Base-by-base conservation (phyloP, 2,329 filamentous ascomycete genomes). In the Orbilia blumenaviensis region DNA sequence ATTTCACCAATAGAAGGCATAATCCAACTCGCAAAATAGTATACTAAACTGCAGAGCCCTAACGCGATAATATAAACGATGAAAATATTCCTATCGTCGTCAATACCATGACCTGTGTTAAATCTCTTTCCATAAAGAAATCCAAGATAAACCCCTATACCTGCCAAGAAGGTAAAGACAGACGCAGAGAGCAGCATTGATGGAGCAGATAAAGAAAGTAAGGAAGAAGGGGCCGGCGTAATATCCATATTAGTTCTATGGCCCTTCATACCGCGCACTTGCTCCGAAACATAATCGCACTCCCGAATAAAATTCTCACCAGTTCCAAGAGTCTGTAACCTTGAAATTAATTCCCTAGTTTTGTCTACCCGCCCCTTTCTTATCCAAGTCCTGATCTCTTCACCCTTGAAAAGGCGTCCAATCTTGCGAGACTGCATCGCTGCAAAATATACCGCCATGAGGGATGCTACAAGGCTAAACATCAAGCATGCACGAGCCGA, bases 381-480 rank as follows among this genome's bases (percentile, higher is more conserved):
- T 23, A 46, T 32, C 58, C 58, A 62, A 4, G 25, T 12, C 25
- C 27, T 42, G 8, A 46, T 18, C 3, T 48, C 44, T 2, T 14
- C 9, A 9, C 38, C 41, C 6, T 27, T 63, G 12, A 63, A 63
- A 2, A 63, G 27, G 1, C 38, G 16, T 1, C 58, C 58, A 8
- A 63, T 12, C n/a, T 63, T 63, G 2, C 58, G 38, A 14, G 38
- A 42, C 14, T 63, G 58, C 9, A 42, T 48, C 7, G 41, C 38
- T 7, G 58, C 58, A 23, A 44, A 63, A 23, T 34, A 63, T 36
- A 63, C 41, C 8, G 58, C 25, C 58, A 44, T 63, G 7, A 63
- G 41, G 16, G 58, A 42, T 32, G 58, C 42, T 14, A 48, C 58
- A 21, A 63, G 58, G 27, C 58, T 63, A 18, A 36, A 63, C 23